Evolutionary conservation across 805 yeast species (phyloP), one percentile per base, ranked within the genome.

Genomic region (Zygoascus flipseniorum): DNA sequence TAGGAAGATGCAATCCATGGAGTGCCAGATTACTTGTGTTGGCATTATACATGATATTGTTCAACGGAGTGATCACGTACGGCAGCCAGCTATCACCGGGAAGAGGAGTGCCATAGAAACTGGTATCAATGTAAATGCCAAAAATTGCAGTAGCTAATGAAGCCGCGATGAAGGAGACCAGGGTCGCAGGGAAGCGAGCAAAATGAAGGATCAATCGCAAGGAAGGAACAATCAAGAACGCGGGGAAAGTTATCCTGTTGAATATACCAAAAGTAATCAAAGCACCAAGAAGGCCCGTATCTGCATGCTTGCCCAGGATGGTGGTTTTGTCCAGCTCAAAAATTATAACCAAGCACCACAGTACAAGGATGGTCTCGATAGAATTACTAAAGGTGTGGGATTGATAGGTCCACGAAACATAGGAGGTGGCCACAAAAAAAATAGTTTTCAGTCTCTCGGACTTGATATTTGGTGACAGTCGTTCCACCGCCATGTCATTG

Each of bases 381-480:
- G 89, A 79, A 65, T 93, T 93, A n/a, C 96, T 86, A 61, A 93
- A 86, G 0, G 95, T 82, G 64, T 89, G 97, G 0, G 87, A 75
- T 64, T 93, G 98, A 61, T 83, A 83, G 0, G 83, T 80, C 72
- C 88, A 74, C 0, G 95, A 83, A 32, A 89, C 76, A 63, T 86
- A 92, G 1, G 83, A 79, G 1, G 80, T 73, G 32, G 74, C 69
- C n/a, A 76, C 69, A 45, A 76, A 70, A 35, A 75, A 61, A 48
- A 73, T 51, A 14, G 71, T 60, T 52, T 66, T 61, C 23, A 63
- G 65, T 31, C 77, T 66, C 57, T 80, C 83, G 45, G 76, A 77
- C 54, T 75, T 77, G 10, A 77, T 72, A 3, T 75, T 74, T 11
- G 49, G 42, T 31, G 76, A 69, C 51, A 83, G 65, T 31, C 76